Evolutionary conservation across 208 protist species (phyloP).

Genomic region (Tetramitus jugosus): DNA sequence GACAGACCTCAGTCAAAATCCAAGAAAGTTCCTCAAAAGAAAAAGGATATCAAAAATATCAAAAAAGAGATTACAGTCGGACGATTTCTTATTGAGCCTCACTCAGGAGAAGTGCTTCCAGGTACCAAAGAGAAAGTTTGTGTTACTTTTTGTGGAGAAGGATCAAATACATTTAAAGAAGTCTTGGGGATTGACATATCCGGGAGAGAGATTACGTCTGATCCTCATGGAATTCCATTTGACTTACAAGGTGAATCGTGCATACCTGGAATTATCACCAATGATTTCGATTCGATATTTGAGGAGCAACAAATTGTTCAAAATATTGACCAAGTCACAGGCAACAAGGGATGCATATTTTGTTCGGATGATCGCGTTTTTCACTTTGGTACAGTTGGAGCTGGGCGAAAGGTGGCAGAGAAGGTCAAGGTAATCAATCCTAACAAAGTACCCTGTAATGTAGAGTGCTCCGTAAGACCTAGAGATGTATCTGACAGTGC

Average conservation of each 20-base stretch:
- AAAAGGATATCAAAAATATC: conserved; percentile 25
- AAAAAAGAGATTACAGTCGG: conserved; percentile 38
- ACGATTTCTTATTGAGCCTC: conserved; percentile 40
- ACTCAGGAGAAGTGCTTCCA: conserved; percentile 29
- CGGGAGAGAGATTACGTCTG: conserved; percentile 63
- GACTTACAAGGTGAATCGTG: conserved; percentile 81
- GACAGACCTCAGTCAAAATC: conserved; percentile 21
- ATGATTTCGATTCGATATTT: conserved; percentile 84
- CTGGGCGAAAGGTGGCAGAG: conserved; percentile 64
- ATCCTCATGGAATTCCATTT: conserved; percentile 61
- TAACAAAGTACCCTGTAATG: conserved; percentile 72
- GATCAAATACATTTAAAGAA: conserved; percentile 49
- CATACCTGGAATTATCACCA: conserved; percentile 73
- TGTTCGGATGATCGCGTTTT: conserved; percentile 76
- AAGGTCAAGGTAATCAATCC: conserved; percentile 88
- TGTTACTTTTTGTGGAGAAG: conserved; percentile 57
- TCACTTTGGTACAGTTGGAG: conserved; percentile 75
- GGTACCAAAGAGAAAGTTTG: conserved; percentile 52
- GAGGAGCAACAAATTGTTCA: conserved; percentile 88
- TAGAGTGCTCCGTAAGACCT: conserved; percentile 47
- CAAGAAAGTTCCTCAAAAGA: conserved; percentile 16
- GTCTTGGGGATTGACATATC: conserved; percentile 73
- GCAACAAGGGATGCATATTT: conserved; percentile 53
- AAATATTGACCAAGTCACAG: conserved; percentile 47
- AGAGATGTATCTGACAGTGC: conserved; percentile 40